Percentiles rank a stretch among this genome's conserved stretches.
Evolutionary conservation across 2,329 filamentous ascomycete genomes (phyloP).

Genomic region (Fonsecaea pedrosoi): DNA sequence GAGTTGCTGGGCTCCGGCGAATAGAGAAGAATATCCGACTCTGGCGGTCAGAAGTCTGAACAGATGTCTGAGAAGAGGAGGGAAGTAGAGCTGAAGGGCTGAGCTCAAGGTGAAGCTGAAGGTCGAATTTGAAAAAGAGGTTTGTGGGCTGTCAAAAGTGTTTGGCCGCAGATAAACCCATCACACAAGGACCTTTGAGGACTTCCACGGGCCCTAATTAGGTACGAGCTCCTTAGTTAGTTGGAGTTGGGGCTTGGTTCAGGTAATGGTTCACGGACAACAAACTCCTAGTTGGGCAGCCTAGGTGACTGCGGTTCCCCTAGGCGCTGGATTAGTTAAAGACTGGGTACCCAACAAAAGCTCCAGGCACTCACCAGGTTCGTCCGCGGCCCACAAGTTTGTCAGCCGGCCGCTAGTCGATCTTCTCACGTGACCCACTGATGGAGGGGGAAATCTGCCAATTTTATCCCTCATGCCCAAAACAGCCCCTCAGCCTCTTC

Average conservation of each 20-base stretch:
- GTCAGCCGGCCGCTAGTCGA: neutral
- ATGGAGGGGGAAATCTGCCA: neutral
- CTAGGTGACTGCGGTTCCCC: neutral
- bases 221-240: neutral
- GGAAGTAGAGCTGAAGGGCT: neutral
- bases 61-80: neutral
- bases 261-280: neutral
- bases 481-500: neutral
- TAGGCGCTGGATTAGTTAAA: neutral
- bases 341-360: neutral
- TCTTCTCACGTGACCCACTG: neutral
- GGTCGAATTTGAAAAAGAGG: neutral
- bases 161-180: neutral
- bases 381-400: neutral
- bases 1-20: neutral
- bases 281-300: neutral
- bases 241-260: neutral
- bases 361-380: neutral
- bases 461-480: constrained; percentile 1
- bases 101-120: neutral
- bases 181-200: neutral
- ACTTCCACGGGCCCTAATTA: neutral
- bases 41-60: neutral
- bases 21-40: neutral
- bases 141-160: neutral